A percentile compares a stretch with the other conserved stretches of the same genome.
Evolutionary conservation across 306 rosid species (phyloP).

Genomic region (Vigna hirtella): DNA sequence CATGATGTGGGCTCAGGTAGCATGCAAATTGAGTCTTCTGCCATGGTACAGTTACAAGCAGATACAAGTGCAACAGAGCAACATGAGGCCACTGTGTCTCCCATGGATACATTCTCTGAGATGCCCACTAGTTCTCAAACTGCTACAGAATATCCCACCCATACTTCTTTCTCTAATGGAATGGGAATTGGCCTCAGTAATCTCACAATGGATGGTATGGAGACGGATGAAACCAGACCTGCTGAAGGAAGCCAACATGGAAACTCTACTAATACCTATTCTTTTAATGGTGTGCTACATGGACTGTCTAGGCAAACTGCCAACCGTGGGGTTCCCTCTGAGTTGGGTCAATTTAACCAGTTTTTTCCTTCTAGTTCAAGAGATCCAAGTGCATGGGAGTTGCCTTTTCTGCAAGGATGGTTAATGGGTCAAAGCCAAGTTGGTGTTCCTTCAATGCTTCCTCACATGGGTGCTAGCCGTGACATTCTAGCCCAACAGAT

Average conservation of each 20-base stretch:
- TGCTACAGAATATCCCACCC: slow-evolving; percentile 42
- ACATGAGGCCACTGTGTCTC: slow-evolving; percentile 71
- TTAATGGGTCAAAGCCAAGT: slow-evolving; percentile 93
- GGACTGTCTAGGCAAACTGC: slow-evolving; percentile 52
- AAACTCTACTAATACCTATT: slow-evolving; percentile 52
- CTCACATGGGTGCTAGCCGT: slow-evolving; percentile 54
- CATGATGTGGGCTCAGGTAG: slow-evolving; percentile 63
- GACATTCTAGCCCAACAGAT: slow-evolving; percentile 49
- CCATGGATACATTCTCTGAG: slow-evolving; percentile 64
- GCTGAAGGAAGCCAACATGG: slow-evolving; percentile 48
- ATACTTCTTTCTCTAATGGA: slow-evolving; percentile 50
- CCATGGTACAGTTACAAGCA: slow-evolving; percentile 66
- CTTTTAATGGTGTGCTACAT: slow-evolving; percentile 47
- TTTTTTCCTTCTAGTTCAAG: slow-evolving; percentile 65
- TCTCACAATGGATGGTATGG: slow-evolving; percentile 55
- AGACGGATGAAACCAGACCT: slow-evolving; percentile 54
- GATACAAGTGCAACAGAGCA: slow-evolving; percentile 78
- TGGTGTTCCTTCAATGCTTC: slow-evolving; percentile 61
- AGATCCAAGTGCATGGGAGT: slow-evolving; percentile 78
- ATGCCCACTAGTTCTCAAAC: slow-evolving; percentile 49
- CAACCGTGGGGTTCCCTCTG: slow-evolving; percentile 49
- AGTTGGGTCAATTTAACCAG: slow-evolving; percentile 53
- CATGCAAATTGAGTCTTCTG: slow-evolving; percentile 68
- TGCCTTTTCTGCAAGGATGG: slow-evolving; percentile 96
- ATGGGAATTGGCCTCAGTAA: slow-evolving; percentile 48